These are phyloP conservation scores for Penicillium simplicissimum DNA, from an alignment of 495 filamentous ascomycete genomes.

Conservation along the genomic window DNA sequence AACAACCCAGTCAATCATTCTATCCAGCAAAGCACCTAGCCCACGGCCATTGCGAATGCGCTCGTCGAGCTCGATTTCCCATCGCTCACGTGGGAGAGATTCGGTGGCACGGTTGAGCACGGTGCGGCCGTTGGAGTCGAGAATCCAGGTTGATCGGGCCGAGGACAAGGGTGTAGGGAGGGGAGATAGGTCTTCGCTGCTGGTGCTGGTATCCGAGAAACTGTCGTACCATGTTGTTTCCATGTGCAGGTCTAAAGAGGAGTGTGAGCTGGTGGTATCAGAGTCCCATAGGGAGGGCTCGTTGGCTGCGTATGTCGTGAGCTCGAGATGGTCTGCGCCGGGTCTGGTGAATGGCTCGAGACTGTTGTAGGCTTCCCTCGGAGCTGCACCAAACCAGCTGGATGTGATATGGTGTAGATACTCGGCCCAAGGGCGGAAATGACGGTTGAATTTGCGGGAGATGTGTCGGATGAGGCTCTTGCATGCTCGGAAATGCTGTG, in stretches of 20 bases:
- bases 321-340: not conserved
- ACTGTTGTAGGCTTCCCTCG: not conserved
- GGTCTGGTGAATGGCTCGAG: not conserved
- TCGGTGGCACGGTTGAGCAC: not conserved
- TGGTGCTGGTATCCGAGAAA: not conserved
- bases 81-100: not conserved
- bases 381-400: not conserved
- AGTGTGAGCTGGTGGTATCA: not conserved
- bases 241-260: not conserved
- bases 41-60: not conserved
- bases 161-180: not conserved
- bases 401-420: not conserved
- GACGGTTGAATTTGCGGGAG: not conserved
- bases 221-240: too few relatives aligned
- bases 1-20: constrained; percentile 8
- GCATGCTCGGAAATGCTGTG: not conserved
- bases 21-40: constrained; percentile 4
- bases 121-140: not conserved
- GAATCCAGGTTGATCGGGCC: not conserved
- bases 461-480: not conserved
- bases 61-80: constrained; percentile 9
- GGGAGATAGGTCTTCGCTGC: not conserved
- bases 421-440: not conserved
- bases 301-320: not conserved
- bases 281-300: not conserved